Percentiles rank a stretch among this genome's conserved stretches.
phyloP scores from a whole-genome alignment of 345 rosid genomes.

The Pseudoturritis turrita region DNA sequence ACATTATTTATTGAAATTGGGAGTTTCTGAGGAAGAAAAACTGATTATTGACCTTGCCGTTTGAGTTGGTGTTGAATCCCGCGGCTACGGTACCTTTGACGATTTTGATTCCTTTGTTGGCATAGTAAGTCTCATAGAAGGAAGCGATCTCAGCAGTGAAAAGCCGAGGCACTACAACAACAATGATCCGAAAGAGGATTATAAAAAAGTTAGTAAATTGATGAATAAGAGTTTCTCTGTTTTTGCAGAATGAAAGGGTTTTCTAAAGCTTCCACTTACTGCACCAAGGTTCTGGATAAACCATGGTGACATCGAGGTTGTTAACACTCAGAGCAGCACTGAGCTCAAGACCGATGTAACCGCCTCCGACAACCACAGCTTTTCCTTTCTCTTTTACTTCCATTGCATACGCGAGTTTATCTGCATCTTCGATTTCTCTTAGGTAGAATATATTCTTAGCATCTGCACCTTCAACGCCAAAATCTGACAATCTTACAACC shows the following conservation, averaged over 20 bases:
- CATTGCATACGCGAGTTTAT: slow-evolving; percentile 27
- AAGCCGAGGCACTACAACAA: slow-evolving; percentile 82
- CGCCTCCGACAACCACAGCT: slow-evolving; percentile 90
- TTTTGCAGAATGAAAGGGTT: too few relatives aligned
- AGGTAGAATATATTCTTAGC: slow-evolving; percentile 36
- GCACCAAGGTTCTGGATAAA: slow-evolving; percentile 45
- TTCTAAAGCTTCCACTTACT: slow-evolving; percentile 21
- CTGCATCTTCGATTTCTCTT: slow-evolving; percentile 30
- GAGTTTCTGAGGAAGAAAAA: not conserved
- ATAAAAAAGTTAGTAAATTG: too few relatives aligned
- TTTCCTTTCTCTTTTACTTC: slow-evolving; percentile 54
- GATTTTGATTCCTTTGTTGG: slow-evolving; percentile 67
- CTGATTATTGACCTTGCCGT: slow-evolving; percentile 49
- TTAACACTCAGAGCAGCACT: slow-evolving; percentile 73
- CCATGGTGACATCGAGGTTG: slow-evolving; percentile 75
- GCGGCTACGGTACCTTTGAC: slow-evolving; percentile 76
- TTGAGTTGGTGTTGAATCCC: slow-evolving; percentile 67
- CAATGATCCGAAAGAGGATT: too few relatives aligned
- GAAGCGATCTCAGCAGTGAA: slow-evolving; percentile 76
- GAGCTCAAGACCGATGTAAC: slow-evolving; percentile 95
- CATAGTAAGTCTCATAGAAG: slow-evolving; percentile 82
- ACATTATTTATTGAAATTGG: not conserved
- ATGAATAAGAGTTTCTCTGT: too few relatives aligned
- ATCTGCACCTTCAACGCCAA: slow-evolving; percentile 36
- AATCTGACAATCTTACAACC: slow-evolving; percentile 45